Percentiles rank a stretch among this genome's conserved stretches.
Conservation (phyloP, 306 rosid species). For the Glycine soja region DNA sequence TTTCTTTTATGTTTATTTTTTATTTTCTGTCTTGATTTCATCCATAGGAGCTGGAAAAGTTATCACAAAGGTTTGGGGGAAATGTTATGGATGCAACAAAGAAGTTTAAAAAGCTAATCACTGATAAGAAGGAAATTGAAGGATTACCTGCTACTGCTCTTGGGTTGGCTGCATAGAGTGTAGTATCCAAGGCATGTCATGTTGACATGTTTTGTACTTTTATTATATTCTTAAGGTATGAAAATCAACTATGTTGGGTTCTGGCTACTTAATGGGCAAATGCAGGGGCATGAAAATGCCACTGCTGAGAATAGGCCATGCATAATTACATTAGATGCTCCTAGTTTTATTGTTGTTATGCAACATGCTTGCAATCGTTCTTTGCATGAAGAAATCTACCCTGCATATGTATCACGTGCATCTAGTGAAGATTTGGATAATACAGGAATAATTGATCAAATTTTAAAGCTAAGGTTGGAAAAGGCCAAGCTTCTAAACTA, state of each 20-base stretch:
- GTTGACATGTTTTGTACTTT: constrained; percentile 12
- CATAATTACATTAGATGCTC: constrained; percentile 91
- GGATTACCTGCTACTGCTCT: constrained; percentile 97
- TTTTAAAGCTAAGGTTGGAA: constrained; percentile 91
- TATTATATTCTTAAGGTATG: constrained; percentile 34
- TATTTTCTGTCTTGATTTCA: constrained; percentile 31
- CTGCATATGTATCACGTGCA: constrained; percentile 79
- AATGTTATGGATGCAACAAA: constrained; percentile 96
- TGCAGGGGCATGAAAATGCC: constrained; percentile 93
- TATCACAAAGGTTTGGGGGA: constrained; percentile 82
- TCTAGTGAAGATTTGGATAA: constrained; percentile 92
- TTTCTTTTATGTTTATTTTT: constrained; percentile 13
- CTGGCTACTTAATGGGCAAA: constrained; percentile 35
- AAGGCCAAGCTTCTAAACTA: constrained; percentile 91
- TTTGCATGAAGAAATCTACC: constrained; percentile 88
- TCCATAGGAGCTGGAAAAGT: constrained; percentile 78
- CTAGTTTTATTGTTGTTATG: constrained; percentile 83
- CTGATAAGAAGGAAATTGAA: constrained; percentile 79
- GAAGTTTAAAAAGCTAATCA: constrained; percentile 87
- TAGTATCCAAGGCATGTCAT: constrained; percentile 77
- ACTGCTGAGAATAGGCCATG: constrained; percentile 93
- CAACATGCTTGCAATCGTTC: constrained; percentile 88
- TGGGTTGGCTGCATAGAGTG: constrained; percentile 93
- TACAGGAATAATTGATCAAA: constrained; percentile 73
- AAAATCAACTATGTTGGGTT: constrained; percentile 33